These are phyloP conservation scores for Alternaria burnsii DNA, from an alignment of 2,329 filamentous ascomycete species.

Conservation along the genomic window DNA sequence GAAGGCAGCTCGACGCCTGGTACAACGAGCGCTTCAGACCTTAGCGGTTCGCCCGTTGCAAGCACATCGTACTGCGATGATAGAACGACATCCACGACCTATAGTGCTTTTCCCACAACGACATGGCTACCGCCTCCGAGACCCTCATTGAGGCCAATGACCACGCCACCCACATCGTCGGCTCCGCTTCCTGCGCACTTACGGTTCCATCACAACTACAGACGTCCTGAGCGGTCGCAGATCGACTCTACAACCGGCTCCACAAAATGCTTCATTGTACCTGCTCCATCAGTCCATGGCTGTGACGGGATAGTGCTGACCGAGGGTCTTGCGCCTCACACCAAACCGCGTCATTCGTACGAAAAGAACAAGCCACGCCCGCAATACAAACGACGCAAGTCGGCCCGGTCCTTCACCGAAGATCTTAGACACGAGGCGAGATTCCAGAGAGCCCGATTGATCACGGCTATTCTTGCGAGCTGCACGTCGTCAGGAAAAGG, in stretches of 20 bases:
- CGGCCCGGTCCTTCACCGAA: slow-evolving; percentile 11
- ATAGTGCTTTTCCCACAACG: slow-evolving; percentile 15
- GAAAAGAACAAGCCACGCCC: slow-evolving; percentile 5
- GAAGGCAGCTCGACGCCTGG: slow-evolving; percentile 27
- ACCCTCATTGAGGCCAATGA: slow-evolving; percentile 34
- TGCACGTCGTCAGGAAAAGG: slow-evolving; percentile 20
- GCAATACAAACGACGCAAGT: slow-evolving; percentile 9
- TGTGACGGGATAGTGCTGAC: slow-evolving; percentile 40
- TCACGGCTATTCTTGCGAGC: slow-evolving; percentile 19
- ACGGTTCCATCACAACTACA: slow-evolving; percentile 33
- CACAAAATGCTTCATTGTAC: slow-evolving; percentile 17
- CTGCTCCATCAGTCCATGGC: slow-evolving; percentile 29
- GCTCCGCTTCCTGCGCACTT: slow-evolving; percentile 34
- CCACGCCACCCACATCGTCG: slow-evolving; percentile 27
- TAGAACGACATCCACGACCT: slow-evolving; percentile 1
- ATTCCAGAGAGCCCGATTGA: slow-evolving; percentile 24
- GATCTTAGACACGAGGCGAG: slow-evolving; percentile 22
- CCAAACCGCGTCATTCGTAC: slow-evolving; percentile 15
- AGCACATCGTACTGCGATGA: slow-evolving; percentile 24
- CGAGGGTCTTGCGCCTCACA: slow-evolving; percentile 29
- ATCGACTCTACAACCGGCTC: slow-evolving; percentile 26
- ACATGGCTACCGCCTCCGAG: slow-evolving; percentile 22
- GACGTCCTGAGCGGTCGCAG: slow-evolving; percentile 24
- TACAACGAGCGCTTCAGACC: slow-evolving; percentile 16
- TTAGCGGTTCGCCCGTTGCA: slow-evolving; percentile 12